Evolutionary conservation across 768 basidiomycete genomes (phyloP), one percentile per base, ranked within the genome.

Genomic region (Amyloporia xantha): DNA sequence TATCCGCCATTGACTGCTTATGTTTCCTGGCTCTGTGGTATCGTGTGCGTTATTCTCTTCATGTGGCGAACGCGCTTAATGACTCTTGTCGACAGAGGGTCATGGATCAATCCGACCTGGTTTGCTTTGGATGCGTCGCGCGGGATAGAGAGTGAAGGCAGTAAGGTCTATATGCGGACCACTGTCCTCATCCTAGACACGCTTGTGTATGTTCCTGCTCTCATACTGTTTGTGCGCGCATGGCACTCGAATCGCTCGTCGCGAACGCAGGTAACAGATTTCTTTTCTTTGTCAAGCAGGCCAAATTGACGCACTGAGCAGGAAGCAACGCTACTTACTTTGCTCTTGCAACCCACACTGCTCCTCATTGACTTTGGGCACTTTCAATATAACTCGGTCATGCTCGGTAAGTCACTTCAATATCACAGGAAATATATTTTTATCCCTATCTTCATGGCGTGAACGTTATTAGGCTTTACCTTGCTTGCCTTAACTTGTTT

Each of bases 1-100:
- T 97, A 97, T 68, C 93, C 93, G 3, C 93, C 93, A 2, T 59
- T 96, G 53, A 96, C 93, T 2, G 94, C 91, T 2, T 95, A 94
- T 59, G 72, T 83, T 25, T 91, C 89, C 13, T 94, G 86, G 85
- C 26, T 88, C 42, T 91, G 84, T 62, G 90, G 90, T 5, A 63
- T 75, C 41, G 63, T 89, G 90, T 91, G 12, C 35, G 12, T 21
- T 7, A 20, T 13, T 20, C 24, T 20, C 12, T 20, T n/a, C 39
- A 49, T 30, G 2, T 17, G 1, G 25, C 5, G 26, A 11, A n/a
- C 15, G 25, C 7, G 44, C n/a, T 13, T 39, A 13, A 17, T 47
- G 13, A 24, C 47, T 23, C 20, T 30, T 19, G 37, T 43, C 26
- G 30, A 24, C 39, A 79, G 81, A 28, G 82, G 79, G 3, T 65